phyloP scores from a whole-genome alignment of 1,139 yeast genomes.

The Taphrina pruni region DNA sequence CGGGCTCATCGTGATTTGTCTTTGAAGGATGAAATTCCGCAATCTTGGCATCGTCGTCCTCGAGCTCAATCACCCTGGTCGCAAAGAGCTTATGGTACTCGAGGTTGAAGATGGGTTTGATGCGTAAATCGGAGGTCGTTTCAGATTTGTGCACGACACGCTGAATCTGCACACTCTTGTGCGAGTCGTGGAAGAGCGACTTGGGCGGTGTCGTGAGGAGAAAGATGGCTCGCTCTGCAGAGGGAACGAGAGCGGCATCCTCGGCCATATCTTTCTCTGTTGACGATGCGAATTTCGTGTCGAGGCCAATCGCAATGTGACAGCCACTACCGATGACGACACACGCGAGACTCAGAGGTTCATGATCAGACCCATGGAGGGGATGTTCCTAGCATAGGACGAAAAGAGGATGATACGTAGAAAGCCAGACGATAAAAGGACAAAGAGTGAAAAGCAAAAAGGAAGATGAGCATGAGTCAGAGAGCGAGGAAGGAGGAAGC shows the following conservation, averaged over 20 bases:
- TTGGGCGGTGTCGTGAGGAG: conserved; percentile 32
- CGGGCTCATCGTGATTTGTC: not conserved
- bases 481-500: too few species aligned
- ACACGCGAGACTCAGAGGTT: too few species aligned
- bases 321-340: too few species aligned
- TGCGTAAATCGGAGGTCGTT: conserved; percentile 17
- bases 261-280: conserved; percentile 3
- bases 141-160: conserved; percentile 15
- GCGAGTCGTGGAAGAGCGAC: conserved; percentile 31
- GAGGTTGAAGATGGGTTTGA: conserved; percentile 32
- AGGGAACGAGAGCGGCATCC: conserved; percentile 9
- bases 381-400: too few species aligned
- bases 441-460: too few species aligned
- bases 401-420: too few species aligned
- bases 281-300: too few species aligned
- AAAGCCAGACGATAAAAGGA: too few species aligned
- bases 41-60: conserved; percentile 28
- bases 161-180: conserved; percentile 24
- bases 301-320: too few species aligned
- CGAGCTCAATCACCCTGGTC: conserved; percentile 35
- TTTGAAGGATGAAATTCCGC: conserved; percentile 32
- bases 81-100: conserved; percentile 24
- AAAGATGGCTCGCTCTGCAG: conserved; percentile 21
- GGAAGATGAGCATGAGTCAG: too few species aligned
- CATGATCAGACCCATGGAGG: too few species aligned